phyloP scores from a whole-genome alignment of 2,329 filamentous ascomycete species.

The Verticillium nonalfalfae region DNA sequence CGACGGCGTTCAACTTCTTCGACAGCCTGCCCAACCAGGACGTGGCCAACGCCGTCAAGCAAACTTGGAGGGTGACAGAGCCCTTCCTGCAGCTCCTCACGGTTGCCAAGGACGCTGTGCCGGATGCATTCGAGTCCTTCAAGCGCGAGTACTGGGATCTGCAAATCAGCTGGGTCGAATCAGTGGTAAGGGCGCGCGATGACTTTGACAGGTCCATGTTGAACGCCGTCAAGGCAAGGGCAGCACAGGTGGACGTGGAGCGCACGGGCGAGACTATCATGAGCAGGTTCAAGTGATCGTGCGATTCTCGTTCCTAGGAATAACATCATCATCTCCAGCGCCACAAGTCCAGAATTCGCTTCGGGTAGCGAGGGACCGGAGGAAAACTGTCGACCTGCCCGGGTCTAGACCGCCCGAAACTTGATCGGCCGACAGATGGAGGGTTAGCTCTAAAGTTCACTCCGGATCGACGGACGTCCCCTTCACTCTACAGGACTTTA shows the following conservation, averaged over 20 bases:
- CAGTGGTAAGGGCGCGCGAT: conserved; percentile 77
- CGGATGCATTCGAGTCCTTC: conserved; percentile 75
- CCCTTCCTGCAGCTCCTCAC: conserved; percentile 75
- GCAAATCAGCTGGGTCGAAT: conserved; percentile 92
- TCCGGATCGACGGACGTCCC: background rate
- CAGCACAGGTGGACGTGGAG: conserved; percentile 77
- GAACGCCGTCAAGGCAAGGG: conserved; percentile 78
- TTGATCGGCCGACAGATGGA: background rate
- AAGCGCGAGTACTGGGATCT: conserved; percentile 90
- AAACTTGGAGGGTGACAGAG: conserved; percentile 89
- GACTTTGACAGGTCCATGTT: conserved; percentile 92
- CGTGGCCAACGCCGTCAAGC: conserved; percentile 68
- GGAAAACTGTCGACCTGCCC: background rate
- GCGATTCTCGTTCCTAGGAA: background rate
- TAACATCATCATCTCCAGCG: background rate
- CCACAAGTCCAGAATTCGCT: background rate
- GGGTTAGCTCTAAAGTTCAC: background rate
- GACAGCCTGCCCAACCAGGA: conserved; percentile 62
- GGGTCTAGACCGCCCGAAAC: background rate
- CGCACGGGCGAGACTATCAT: conserved; percentile 88
- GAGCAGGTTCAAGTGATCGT: conserved; percentile 75
- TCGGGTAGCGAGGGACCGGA: background rate
- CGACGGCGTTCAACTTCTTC: conserved; percentile 88
- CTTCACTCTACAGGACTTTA: no score
- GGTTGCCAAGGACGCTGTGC: conserved; percentile 65